These are phyloP conservation scores for Trichosporon asahii DNA, from an alignment of 1,284 basidiomycete genomes.

Conservation along the genomic window DNA sequence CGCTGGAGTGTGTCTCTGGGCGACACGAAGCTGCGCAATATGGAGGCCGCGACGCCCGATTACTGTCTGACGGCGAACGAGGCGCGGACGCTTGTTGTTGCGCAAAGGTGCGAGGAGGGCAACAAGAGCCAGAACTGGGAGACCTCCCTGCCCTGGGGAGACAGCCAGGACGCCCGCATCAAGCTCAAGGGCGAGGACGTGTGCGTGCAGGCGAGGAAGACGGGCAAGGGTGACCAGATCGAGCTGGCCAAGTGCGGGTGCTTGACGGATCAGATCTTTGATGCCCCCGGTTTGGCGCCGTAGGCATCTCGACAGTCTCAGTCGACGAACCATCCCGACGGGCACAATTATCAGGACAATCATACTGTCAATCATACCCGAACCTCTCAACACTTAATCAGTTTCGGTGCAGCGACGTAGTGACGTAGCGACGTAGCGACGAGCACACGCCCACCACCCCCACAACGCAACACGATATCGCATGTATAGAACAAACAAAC, in stretches of 20 bases:
- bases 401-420: too few relatives aligned
- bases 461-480: neutral
- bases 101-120: neutral
- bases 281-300: neutral
- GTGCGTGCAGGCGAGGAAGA: neutral
- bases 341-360: too few relatives aligned
- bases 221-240: neutral
- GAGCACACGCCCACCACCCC: too few relatives aligned
- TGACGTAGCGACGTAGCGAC: too few relatives aligned
- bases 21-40: neutral
- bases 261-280: neutral
- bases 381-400: neutral
- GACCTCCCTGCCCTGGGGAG: neutral
- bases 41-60: constrained; percentile 1
- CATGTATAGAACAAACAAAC: neutral
- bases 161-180: neutral
- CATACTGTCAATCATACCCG: neutral
- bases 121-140: neutral
- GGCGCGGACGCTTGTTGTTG: neutral
- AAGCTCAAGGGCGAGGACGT: neutral
- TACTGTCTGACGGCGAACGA: neutral
- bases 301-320: neutral
- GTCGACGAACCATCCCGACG: too few relatives aligned
- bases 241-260: neutral
- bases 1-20: neutral